Conservation (phyloP, 1,284 basidiomycete species). For the Pisolithus thermaeus region DNA sequence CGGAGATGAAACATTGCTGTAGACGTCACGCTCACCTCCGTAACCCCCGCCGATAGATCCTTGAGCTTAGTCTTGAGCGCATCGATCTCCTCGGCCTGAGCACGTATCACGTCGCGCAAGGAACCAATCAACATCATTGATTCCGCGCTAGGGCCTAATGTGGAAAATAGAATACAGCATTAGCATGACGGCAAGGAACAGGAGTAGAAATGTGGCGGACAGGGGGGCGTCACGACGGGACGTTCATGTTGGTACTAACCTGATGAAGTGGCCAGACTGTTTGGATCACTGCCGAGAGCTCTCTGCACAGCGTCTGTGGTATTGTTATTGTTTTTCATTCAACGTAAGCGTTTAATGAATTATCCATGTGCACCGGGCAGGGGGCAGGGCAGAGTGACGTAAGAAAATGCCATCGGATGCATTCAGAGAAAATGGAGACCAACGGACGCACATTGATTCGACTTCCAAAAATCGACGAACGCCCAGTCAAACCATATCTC, state of each 20-base stretch:
- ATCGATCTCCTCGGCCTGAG: conserved; percentile 75
- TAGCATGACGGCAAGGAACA: not conserved
- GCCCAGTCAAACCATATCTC: conserved; percentile 98
- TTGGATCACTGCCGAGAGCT: conserved; percentile 59
- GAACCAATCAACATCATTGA: conserved; percentile 75
- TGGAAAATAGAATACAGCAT: not conserved
- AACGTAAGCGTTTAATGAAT: not conserved
- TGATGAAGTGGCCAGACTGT: conserved; percentile 51
- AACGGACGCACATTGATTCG: conserved; percentile 80
- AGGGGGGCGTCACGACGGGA: not conserved
- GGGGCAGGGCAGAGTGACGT: not conserved
- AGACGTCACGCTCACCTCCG: conserved; percentile 30
- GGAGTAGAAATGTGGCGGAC: not conserved
- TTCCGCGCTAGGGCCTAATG: conserved; percentile 68
- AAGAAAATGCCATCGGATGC: not conserved
- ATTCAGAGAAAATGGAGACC: not conserved
- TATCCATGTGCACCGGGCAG: not conserved
- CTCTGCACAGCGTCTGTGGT: conserved; percentile 61
- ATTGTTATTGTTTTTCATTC: not conserved
- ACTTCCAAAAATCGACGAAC: conserved; percentile 99
- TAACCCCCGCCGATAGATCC: conserved; percentile 27
- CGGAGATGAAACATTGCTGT: conserved; percentile 8
- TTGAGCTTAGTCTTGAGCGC: conserved; percentile 51
- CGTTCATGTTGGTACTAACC: conserved; percentile 32
- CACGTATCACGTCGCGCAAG: conserved; percentile 73